Evolutionary conservation across 164 flowering plant genomes (phyloP).

Genomic region (Saururus chinensis): DNA sequence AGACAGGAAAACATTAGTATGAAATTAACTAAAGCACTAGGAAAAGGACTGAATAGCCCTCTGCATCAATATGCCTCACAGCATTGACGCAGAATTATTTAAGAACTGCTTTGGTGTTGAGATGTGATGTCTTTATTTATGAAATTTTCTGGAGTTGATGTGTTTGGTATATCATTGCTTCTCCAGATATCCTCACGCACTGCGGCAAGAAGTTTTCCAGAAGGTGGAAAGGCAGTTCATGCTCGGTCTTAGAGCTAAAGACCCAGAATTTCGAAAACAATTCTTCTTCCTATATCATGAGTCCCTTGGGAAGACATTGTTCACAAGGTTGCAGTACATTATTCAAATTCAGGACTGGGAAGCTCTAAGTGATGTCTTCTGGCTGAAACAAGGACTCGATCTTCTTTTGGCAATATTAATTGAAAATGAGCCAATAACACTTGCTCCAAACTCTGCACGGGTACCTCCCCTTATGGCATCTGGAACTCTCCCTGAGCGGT

Average conservation of each 20-base stretch:
- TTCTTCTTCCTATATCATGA: slow-evolving; percentile 86
- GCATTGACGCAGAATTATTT: not conserved
- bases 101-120: not conserved
- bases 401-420: slow-evolving; percentile 86
- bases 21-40: no score
- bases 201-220: slow-evolving; percentile 83
- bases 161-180: not conserved
- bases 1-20: no score
- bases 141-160: not conserved
- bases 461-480: slow-evolving; percentile 51
- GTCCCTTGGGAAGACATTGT: slow-evolving; percentile 71
- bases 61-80: no score
- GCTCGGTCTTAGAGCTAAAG: slow-evolving; percentile 94
- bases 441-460: slow-evolving; percentile 92
- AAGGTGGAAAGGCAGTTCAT: slow-evolving; percentile 89
- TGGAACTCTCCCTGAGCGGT: slow-evolving; percentile 38
- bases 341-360: slow-evolving; percentile 98
- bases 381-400: slow-evolving; percentile 99
- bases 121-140: not conserved
- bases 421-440: slow-evolving; percentile 77
- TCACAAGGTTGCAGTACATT: slow-evolving; percentile 78
- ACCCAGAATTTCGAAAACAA: slow-evolving; percentile 74
- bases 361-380: slow-evolving; percentile 92
- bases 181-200: slow-evolving; percentile 48
- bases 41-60: no score